These are phyloP conservation scores for Punica granatum DNA, from an alignment of 345 rosid species.

Conservation along the genomic window DNA sequence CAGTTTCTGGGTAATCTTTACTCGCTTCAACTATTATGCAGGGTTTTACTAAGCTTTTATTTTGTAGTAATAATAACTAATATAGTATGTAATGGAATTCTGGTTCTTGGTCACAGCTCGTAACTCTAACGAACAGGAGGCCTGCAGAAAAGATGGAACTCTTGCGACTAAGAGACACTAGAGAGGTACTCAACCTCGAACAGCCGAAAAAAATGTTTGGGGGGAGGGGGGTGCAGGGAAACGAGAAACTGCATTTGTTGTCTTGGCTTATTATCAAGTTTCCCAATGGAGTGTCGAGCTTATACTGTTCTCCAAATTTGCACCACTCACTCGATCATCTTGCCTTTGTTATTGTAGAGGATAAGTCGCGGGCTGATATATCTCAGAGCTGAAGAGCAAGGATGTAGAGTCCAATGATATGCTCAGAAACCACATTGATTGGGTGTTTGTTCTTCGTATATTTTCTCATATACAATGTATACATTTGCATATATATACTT, in stretches of 20 bases:
- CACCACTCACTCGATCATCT: not conserved
- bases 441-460: not conserved
- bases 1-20: conserved; percentile 79
- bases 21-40: not conserved
- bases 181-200: conserved; percentile 47
- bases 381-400: conserved; percentile 61
- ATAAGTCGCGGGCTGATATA: conserved; percentile 59
- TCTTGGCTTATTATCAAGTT: no score
- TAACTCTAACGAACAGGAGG: conserved; percentile 62
- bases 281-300: no score
- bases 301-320: not conserved
- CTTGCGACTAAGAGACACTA: conserved; percentile 67
- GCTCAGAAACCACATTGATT: not conserved
- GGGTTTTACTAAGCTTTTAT: not conserved
- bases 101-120: conserved; percentile 45
- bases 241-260: not conserved
- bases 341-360: conserved; percentile 41
- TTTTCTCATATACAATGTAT: not conserved
- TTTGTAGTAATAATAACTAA: not conserved
- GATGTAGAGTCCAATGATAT: conserved; percentile 27
- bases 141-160: conserved; percentile 84
- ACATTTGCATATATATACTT: no score
- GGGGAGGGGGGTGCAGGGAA: no score
- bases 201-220: not conserved
- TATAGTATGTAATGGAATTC: not conserved